Conservation (phyloP, 768 basidiomycete genomes). For the Lactifluus echinatus region DNA sequence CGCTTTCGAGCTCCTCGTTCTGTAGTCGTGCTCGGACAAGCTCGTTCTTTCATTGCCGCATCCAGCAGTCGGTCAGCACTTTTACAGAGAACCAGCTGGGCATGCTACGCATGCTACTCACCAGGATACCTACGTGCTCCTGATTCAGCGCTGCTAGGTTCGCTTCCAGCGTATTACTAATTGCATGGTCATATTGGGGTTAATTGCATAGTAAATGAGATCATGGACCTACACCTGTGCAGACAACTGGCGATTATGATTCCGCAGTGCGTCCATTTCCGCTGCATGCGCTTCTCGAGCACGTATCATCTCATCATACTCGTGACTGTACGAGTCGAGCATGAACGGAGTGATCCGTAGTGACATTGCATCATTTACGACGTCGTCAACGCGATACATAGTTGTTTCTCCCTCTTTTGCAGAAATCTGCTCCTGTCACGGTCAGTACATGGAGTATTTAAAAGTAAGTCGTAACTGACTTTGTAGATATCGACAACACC, state of each 20-base stretch:
- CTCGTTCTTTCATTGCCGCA: conserved; percentile 55
- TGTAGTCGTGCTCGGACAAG: conserved; percentile 82
- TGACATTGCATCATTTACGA: conserved; percentile 80
- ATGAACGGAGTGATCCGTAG: conserved; percentile 91
- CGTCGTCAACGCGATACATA: conserved; percentile 65
- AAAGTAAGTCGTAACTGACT: conserved; percentile 26
- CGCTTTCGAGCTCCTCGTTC: conserved; percentile 88
- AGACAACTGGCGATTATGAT: conserved; percentile 65
- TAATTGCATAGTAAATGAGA: background rate
- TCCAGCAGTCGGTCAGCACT: conserved; percentile 23
- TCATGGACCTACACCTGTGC: conserved; percentile 61
- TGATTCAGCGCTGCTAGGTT: conserved; percentile 70
- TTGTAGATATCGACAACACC: conserved; percentile 80
- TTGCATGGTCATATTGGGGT: background rate
- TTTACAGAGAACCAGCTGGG: background rate
- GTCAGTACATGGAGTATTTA: background rate
- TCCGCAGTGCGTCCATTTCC: conserved; percentile 78
- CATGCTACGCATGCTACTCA: conserved; percentile 27
- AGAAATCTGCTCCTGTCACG: background rate
- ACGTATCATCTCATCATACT: conserved; percentile 76
- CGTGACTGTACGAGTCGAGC: conserved; percentile 83
- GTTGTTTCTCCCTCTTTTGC: conserved; percentile 2
- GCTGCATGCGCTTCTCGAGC: conserved; percentile 73
- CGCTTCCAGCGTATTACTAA: conserved; percentile 72
- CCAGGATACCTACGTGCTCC: conserved; percentile 75